These are phyloP conservation scores for Paecilomyces niveus DNA, from an alignment of 2,329 filamentous ascomycete species.

Conservation along the genomic window DNA sequence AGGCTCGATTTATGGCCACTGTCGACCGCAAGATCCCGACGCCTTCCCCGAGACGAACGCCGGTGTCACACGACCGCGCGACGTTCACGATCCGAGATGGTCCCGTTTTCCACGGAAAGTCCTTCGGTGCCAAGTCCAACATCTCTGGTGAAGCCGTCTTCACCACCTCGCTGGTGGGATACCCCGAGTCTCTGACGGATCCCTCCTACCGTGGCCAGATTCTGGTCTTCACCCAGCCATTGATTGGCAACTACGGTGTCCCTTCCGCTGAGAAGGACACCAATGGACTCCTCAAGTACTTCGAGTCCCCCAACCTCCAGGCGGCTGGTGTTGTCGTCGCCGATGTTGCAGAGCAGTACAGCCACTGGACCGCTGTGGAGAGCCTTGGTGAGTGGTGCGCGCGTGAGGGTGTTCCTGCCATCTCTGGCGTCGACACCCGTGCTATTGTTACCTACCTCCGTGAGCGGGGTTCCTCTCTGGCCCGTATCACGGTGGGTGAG, in stretches of 20 bases:
- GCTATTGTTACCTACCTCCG: constrained; percentile 92
- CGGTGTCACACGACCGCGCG: constrained; percentile 67
- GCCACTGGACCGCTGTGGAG: constrained; percentile 98
- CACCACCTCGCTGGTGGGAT: constrained; percentile 94
- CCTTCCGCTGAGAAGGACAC: constrained; percentile 78
- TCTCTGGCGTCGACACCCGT: constrained; percentile 93
- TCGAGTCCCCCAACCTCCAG: constrained; percentile 96
- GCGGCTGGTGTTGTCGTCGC: constrained; percentile 93
- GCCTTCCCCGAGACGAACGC: constrained; percentile 51
- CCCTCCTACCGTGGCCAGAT: constrained; percentile 74
- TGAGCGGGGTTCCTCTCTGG: constrained; percentile 93
- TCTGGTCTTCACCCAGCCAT: constrained; percentile 92
- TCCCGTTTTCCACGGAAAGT: constrained; percentile 91
- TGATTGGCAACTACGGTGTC: constrained; percentile 98
- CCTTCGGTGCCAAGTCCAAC: constrained; percentile 93
- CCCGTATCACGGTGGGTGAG: constrained; percentile 88
- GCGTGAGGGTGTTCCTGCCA: constrained; percentile 89
- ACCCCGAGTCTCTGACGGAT: constrained; percentile 78
- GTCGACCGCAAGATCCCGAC: constrained; percentile 64
- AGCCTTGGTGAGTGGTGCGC: constrained; percentile 90
- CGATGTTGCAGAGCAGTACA: constrained; percentile 88
- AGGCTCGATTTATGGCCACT: constrained; percentile 52
- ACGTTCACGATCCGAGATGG: constrained; percentile 96
- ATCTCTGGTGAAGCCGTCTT: constrained; percentile 98
- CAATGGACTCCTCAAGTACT: constrained; percentile 90